phyloP scores from a whole-genome alignment of 306 rosid species.

The Trifolium repens region DNA sequence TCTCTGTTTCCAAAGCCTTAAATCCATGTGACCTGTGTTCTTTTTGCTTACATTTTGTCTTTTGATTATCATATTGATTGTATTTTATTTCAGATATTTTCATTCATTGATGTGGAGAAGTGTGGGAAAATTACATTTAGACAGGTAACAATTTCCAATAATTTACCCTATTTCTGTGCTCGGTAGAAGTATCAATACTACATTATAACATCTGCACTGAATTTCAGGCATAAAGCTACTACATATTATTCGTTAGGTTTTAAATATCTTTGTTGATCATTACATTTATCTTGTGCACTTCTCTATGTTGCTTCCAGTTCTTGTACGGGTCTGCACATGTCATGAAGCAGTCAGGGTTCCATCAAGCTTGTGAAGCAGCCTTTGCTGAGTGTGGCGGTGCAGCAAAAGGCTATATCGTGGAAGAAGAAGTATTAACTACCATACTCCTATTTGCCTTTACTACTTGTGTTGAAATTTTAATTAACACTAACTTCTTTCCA shows the following conservation, averaged over 20 bases:
- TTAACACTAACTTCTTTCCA: slow-evolving; percentile 40
- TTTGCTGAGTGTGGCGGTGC: slow-evolving; percentile 60
- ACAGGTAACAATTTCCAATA: slow-evolving; percentile 58
- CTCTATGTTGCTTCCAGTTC: slow-evolving; percentile 62
- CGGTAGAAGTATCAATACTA: neutral
- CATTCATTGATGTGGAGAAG: slow-evolving; percentile 74
- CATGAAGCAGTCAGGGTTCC: slow-evolving; percentile 68
- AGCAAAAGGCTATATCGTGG: slow-evolving; percentile 51
- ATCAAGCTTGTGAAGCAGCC: slow-evolving; percentile 73
- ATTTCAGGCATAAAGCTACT: slow-evolving; percentile 21
- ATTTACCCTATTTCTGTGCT: slow-evolving; percentile 17
- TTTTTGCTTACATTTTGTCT: slow-evolving; percentile 3
- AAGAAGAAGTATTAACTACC: slow-evolving; percentile 58
- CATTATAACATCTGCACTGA: neutral
- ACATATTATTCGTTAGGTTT: slow-evolving; percentile 6
- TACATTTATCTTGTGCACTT: neutral
- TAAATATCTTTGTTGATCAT: neutral
- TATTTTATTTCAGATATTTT: slow-evolving; percentile 65
- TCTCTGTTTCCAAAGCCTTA: slow-evolving; percentile 30
- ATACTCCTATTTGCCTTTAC: slow-evolving; percentile 8
- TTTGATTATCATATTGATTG: slow-evolving; percentile 23
- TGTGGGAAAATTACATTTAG: slow-evolving; percentile 71
- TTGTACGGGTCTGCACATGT: slow-evolving; percentile 71
- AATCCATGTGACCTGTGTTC: slow-evolving; percentile 2
- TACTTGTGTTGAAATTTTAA: slow-evolving; percentile 27